Evolutionary conservation across 768 basidiomycete species (phyloP), one percentile per base, ranked within the genome.

Genomic region (Termitomyces sp.): DNA sequence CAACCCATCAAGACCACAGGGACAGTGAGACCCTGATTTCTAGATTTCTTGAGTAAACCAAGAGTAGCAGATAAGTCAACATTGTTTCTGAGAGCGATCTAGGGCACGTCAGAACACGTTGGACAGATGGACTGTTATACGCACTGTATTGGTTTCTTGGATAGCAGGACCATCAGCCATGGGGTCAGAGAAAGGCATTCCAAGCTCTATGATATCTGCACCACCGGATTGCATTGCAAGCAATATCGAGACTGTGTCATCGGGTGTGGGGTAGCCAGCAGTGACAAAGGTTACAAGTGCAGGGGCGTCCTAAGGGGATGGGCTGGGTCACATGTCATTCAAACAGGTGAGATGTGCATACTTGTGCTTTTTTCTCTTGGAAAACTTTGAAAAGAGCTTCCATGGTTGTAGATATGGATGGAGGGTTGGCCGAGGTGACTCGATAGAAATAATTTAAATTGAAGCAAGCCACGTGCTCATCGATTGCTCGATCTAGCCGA

Each of bases 1-100:
- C 52, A 57, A 92, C 95, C 95, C 95, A 98, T 98, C 44, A 98
- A 79, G n/a, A 98, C 70, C 6, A 99, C 85, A 1, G 96, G 96
- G 0, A 82, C 79, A 5, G 83, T 92, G 19, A 99, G 78, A 1
- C 95, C 96, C 66, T 87, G 79, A n/a, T 69, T 73, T 25, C 95
- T 79, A 11, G 96, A 94, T 62, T 94, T 86, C 59, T 76, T 81
- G 11, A 98, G 76, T 60, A 87, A 84, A 0, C 79, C 81, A 12
- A 98, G 80, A 47, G 91, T 89, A 12, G 80, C 84, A 5, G 75
- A 67, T 68, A 93, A 96, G 65, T 92, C 87, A 31, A 94, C 82
- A 53, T 83, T 78, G 62, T 95, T 87, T 70, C 87, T 76, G 37
- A 99, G 74, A 12, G 96, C 95, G 52, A 94, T 77, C 96, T 98